A percentile compares a stretch with the other conserved stretches of the same genome.
These are phyloP conservation scores for Dothistroma pini DNA, from an alignment of 2,329 filamentous ascomycete genomes.

Conservation along the genomic window DNA sequence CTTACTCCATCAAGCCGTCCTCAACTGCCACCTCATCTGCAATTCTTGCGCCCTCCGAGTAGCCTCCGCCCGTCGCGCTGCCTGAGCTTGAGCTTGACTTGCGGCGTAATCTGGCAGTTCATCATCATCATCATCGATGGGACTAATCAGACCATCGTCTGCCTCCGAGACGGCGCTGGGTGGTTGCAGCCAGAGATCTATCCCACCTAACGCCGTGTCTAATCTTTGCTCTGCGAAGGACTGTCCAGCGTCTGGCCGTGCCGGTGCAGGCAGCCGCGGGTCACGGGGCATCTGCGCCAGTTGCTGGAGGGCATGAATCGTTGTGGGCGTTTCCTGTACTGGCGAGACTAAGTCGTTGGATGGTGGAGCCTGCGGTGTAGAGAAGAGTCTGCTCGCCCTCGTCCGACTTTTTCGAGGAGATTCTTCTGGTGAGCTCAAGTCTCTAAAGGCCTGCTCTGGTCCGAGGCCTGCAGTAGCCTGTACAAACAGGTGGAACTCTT, in stretches of 20 bases:
- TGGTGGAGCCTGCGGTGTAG: background rate
- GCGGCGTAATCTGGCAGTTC: conserved; percentile 46
- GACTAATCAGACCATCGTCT: conserved; percentile 11
- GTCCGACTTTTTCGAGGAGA: background rate
- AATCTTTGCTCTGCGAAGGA: conserved; percentile 1
- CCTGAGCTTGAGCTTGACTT: conserved; percentile 46
- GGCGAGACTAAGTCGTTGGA: conserved; percentile 20
- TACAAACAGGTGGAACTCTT: conserved; percentile 33
- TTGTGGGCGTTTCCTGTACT: conserved; percentile 26
- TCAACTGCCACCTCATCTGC: conserved; percentile 42
- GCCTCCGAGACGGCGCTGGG: conserved; percentile 10
- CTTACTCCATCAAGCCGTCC: conserved; percentile 5
- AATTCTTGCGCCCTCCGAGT: conserved; percentile 44
- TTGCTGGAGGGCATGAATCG: conserved; percentile 26
- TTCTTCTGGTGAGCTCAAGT: conserved; percentile 5
- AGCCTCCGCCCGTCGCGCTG: conserved; percentile 39
- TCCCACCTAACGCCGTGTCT: conserved; percentile 11
- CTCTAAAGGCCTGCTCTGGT: conserved; percentile 21
- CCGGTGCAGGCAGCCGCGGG: background rate
- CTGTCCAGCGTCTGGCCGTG: conserved; percentile 1
- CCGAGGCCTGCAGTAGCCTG: conserved; percentile 33
- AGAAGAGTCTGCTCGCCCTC: background rate
- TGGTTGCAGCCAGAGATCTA: conserved; percentile 24
- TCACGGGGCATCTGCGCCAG: conserved; percentile 24
- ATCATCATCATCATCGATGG: conserved; percentile 38